Evolutionary conservation across 352 stramenopile species (phyloP).

Genomic region (Hyaloperonospora brassicae): DNA sequence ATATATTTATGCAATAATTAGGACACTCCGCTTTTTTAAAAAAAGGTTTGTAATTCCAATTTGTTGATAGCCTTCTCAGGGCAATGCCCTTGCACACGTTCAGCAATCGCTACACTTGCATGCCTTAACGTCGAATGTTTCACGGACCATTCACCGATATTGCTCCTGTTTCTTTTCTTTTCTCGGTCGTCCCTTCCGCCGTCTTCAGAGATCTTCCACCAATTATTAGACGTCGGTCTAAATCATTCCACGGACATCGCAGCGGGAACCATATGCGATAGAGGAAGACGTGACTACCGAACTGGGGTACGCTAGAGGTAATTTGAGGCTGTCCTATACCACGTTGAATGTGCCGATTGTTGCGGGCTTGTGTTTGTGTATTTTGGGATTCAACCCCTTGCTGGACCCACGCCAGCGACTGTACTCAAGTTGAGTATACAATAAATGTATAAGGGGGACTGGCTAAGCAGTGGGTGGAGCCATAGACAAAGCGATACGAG

Average conservation of each 20-base stretch:
- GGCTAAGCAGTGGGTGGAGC: slow-evolving; percentile 77
- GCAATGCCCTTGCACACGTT: slow-evolving; percentile 66
- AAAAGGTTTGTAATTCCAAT: no score
- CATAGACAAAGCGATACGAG: slow-evolving; percentile 66
- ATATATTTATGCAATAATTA: no score
- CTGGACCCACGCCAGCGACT: slow-evolving; percentile 80
- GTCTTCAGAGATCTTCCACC: slow-evolving; percentile 7
- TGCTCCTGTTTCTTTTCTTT: slow-evolving; percentile 59
- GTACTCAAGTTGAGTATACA: slow-evolving; percentile 83
- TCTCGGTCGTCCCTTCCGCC: slow-evolving; percentile 12
- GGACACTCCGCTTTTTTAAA: no score
- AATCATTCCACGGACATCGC: slow-evolving; percentile 3
- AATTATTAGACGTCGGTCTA: slow-evolving; percentile 8
- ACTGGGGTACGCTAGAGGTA: not conserved
- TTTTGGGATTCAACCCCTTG: slow-evolving; percentile 73
- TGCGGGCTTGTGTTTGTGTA: slow-evolving; percentile 77
- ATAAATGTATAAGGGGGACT: slow-evolving; percentile 65
- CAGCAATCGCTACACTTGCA: slow-evolving; percentile 48
- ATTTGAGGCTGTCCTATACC: not conserved
- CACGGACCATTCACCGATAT: slow-evolving; percentile 32
- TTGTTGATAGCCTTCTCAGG: no score
- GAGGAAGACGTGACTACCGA: not conserved
- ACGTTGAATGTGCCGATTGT: slow-evolving; percentile 43
- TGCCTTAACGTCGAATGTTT: slow-evolving; percentile 56
- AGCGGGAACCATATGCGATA: slow-evolving; percentile 7